phyloP scores from a whole-genome alignment of 805 yeast genomes.

The Saccharomycopsis javanensis region DNA sequence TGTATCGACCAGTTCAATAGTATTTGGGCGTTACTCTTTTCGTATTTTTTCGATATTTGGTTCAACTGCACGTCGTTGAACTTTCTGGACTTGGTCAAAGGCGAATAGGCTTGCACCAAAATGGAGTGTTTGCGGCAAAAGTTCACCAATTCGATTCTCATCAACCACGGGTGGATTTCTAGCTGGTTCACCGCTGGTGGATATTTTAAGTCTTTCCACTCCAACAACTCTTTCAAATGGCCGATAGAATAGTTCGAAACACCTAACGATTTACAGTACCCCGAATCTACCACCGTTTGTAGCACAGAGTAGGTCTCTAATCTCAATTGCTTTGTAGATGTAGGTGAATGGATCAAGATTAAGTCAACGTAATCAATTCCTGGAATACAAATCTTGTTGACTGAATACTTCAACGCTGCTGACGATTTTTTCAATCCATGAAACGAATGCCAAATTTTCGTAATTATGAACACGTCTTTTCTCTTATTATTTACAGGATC shows the following conservation, averaged over 20 bases:
- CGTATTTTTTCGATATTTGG: slow-evolving; percentile 31
- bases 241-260: slow-evolving; percentile 54
- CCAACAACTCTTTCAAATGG: slow-evolving; percentile 45
- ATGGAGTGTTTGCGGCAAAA: slow-evolving; percentile 26
- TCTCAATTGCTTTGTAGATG: slow-evolving; percentile 22
- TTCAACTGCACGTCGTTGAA: slow-evolving; percentile 26
- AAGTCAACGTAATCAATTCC: slow-evolving; percentile 22
- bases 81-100: slow-evolving; percentile 31
- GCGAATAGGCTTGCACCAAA: slow-evolving; percentile 31
- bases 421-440: slow-evolving; percentile 16
- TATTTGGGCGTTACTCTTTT: slow-evolving; percentile 36
- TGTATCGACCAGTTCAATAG: slow-evolving; percentile 41
- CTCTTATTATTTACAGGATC: slow-evolving; percentile 13
- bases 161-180: slow-evolving; percentile 42
- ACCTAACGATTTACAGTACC: slow-evolving; percentile 45
- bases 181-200: slow-evolving; percentile 42
- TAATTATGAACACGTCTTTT: slow-evolving; percentile 12
- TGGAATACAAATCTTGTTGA: slow-evolving; percentile 17
- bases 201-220: slow-evolving; percentile 34
- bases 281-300: slow-evolving; percentile 44
- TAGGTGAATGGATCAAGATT: slow-evolving; percentile 21
- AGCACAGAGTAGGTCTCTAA: slow-evolving; percentile 45
- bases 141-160: slow-evolving; percentile 30
- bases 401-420: slow-evolving; percentile 9
- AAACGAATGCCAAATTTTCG: slow-evolving; percentile 18